Evolutionary conservation across 306 rosid species (phyloP).

Genomic region (Citrullus mucosospermus): DNA sequence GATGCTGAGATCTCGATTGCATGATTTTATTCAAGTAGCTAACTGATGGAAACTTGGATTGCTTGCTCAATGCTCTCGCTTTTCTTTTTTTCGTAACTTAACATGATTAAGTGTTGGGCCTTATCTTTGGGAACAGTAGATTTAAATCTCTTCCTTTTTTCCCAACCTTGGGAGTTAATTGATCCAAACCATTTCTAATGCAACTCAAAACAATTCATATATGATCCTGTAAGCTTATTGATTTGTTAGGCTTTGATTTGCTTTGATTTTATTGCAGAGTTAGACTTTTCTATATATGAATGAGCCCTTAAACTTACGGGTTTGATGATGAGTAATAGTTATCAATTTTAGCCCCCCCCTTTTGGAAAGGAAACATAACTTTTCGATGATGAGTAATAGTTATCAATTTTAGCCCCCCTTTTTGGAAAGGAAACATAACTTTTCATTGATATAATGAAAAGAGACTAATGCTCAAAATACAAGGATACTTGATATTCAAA

Average conservation of each 20-base stretch:
- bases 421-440: too few species aligned
- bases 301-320: not conserved
- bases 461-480: too few species aligned
- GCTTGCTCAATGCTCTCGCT: not conserved
- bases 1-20: constrained; percentile 32
- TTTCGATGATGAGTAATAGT: too few species aligned
- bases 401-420: too few species aligned
- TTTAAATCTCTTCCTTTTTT: not conserved
- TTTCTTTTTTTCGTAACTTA: not conserved
- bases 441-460: too few species aligned
- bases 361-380: too few species aligned
- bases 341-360: not conserved
- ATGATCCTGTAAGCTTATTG: not conserved
- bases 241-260: not conserved
- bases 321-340: not conserved
- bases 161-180: not conserved
- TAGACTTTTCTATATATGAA: not conserved
- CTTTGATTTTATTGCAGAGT: not conserved
- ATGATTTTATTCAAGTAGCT: constrained; percentile 11
- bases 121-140: not conserved
- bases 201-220: not conserved
- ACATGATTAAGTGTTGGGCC: not conserved
- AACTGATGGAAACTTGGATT: not conserved
- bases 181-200: not conserved
- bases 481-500: too few species aligned